These are phyloP conservation scores for Teunomyces funiuensis DNA, from an alignment of 805 yeast genomes.

Conservation along the genomic window DNA sequence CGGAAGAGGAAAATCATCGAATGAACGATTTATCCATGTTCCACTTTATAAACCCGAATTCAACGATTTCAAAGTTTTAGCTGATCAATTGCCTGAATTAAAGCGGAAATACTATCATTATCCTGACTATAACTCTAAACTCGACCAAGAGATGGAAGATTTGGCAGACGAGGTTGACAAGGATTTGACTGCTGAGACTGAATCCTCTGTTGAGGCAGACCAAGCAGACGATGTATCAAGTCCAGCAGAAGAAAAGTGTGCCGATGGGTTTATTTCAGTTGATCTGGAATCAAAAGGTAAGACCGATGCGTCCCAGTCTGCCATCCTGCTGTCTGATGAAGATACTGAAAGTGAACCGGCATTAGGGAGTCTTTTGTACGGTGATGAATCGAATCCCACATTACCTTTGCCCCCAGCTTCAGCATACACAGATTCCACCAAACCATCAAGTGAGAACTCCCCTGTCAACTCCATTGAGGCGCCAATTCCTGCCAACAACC, in stretches of 20 bases:
- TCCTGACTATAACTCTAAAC: slow-evolving; percentile 17
- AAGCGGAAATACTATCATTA: slow-evolving; percentile 35
- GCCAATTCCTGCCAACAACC: slow-evolving; percentile 11
- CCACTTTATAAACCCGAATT: slow-evolving; percentile 47
- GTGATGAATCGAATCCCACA: slow-evolving; percentile 11
- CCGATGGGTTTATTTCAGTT: slow-evolving; percentile 22
- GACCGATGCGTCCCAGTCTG: slow-evolving; percentile 6
- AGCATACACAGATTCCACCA: slow-evolving; percentile 18
- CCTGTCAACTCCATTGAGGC: slow-evolving; percentile 9
- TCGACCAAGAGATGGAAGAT: slow-evolving; percentile 15
- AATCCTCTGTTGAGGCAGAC: slow-evolving; percentile 6
- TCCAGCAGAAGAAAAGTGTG: slow-evolving; percentile 5
- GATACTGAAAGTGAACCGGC: slow-evolving; percentile 26
- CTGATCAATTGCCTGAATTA: slow-evolving; percentile 26
- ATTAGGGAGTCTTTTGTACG: slow-evolving; percentile 15
- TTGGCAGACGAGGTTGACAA: slow-evolving; percentile 10
- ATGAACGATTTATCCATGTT: slow-evolving; percentile 37
- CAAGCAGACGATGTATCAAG: slow-evolving; percentile 4
- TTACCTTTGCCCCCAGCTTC: slow-evolving; percentile 17
- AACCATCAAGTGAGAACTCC: slow-evolving; percentile 21
- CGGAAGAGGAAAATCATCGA: neutral
- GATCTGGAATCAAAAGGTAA: slow-evolving; percentile 11
- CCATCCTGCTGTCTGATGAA: slow-evolving; percentile 26
- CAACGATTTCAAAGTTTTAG: slow-evolving; percentile 30
- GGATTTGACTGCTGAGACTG: slow-evolving; percentile 9